Evolutionary conservation across 768 basidiomycete genomes (phyloP), one percentile per base, ranked within the genome.

Genomic region (Leccinum disarticulatum): DNA sequence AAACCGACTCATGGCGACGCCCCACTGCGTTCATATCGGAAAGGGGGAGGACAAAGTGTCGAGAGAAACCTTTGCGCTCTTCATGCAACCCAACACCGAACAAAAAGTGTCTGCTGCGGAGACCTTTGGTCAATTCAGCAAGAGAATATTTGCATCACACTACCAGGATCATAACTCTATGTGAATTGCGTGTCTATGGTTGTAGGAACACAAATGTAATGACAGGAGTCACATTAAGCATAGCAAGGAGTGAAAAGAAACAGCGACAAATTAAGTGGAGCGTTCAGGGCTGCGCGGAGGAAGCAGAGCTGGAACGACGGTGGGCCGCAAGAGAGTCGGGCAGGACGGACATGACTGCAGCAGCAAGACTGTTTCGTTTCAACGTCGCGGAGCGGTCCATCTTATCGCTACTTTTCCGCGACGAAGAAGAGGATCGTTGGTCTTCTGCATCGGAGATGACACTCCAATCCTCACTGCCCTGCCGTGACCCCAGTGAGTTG

Each of bases 81-180:
- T 91, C 77, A 87, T 92, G 90, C 88, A 96, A 71, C 95, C 95
- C 6, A 85, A 96, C 71, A 86, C 88, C 14, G 79, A 91, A 61
- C 87, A 91, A 66, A 80, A 81, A 48, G 83, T 98, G 25, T 86
- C 88, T 5, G 72, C 77, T 33, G 75, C 80, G 9, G 83, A 87
- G 68, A 93, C 91, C 14, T 99, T 96, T 67, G 96, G 96, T 2
- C 81, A 88, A 59, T 98, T 98, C 73, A 93, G 90, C 67, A 91
- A 91, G 72, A 80, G 85, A 57, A 83, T 97, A 22, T 87, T 98
- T 59, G 77, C 76, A 52, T 73, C 81, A 65, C 88, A 90, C 70
- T 74, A 74, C 22, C 43, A 46, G n/a, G 61, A 63, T 51, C 62
- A 67, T 52, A 55, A 19, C 25, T 65, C 62, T 58, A 62, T 28